phyloP scores from a whole-genome alignment of 2,329 filamentous ascomycete species.

The Phyllosticta citribraziliensis region DNA sequence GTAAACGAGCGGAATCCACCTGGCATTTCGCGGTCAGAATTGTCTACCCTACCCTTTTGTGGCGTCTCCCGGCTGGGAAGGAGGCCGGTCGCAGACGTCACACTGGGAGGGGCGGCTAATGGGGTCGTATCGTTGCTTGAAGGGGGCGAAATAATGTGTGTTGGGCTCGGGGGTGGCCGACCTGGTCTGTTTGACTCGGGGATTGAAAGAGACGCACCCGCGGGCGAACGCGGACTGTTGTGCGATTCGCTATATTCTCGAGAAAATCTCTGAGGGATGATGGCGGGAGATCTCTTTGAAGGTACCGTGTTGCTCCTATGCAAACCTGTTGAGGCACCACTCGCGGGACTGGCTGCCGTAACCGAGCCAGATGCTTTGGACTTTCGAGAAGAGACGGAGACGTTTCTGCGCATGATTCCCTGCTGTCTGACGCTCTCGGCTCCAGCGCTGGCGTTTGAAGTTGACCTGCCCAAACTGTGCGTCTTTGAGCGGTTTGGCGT shows the following conservation, averaged over 20 bases:
- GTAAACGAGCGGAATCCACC: conserved; percentile 11
- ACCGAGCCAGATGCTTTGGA: conserved; percentile 65
- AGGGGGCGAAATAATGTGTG: conserved; percentile 30
- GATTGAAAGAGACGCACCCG: not conserved
- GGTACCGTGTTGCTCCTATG: conserved; percentile 85
- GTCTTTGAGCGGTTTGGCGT: conserved; percentile 42
- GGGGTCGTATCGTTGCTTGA: conserved; percentile 30
- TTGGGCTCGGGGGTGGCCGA: conserved; percentile 10
- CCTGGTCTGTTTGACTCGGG: conserved; percentile 3
- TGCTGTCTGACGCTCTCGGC: conserved; percentile 78
- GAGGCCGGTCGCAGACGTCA: conserved; percentile 7
- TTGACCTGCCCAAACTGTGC: conserved; percentile 56
- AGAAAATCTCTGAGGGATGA: conserved; percentile 55
- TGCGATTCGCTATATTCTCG: conserved; percentile 5
- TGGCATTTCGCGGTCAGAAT: conserved; percentile 1
- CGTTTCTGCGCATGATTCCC: conserved; percentile 72
- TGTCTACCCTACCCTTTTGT: conserved; percentile 7
- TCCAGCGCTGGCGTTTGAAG: conserved; percentile 80
- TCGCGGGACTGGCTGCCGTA: conserved; percentile 48
- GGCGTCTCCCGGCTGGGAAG: conserved; percentile 1
- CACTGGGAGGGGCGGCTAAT: conserved; percentile 19
- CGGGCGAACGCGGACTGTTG: conserved; percentile 1
- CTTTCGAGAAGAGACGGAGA: conserved; percentile 83
- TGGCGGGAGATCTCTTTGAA: conserved; percentile 72
- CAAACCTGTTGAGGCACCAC: conserved; percentile 40